phyloP scores from a whole-genome alignment of 2,329 filamentous ascomycete species.

The Domatiomyces catenatus region DNA sequence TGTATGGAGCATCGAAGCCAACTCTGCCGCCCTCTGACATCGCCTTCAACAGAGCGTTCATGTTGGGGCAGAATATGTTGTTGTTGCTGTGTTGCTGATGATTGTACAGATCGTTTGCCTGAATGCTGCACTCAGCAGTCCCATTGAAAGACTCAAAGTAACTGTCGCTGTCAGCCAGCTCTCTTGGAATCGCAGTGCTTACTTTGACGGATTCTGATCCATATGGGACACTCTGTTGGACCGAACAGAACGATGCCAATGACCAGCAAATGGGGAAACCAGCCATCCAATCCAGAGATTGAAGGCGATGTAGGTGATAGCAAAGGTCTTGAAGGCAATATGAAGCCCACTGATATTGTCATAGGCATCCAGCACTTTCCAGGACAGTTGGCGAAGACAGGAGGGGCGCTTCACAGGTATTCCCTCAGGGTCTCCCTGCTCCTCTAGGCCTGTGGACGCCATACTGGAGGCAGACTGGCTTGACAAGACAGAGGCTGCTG shows the following conservation, averaged over 20 bases:
- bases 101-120: slow-evolving; percentile 22
- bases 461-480: background rate
- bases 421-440: background rate
- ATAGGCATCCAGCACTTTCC: slow-evolving; percentile 2
- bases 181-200: background rate
- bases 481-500: background rate
- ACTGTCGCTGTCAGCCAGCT: slow-evolving; percentile 13
- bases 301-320: slow-evolving; percentile 5
- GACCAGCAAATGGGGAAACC: slow-evolving; percentile 7
- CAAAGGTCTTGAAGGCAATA: slow-evolving; percentile 6
- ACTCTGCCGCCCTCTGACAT: slow-evolving; percentile 28
- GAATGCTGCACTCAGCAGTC: slow-evolving; percentile 24
- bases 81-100: slow-evolving; percentile 14
- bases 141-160: slow-evolving; percentile 24
- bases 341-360: slow-evolving; percentile 6
- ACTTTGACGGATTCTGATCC: slow-evolving; percentile 6
- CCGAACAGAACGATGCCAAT: slow-evolving; percentile 2
- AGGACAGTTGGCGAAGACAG: background rate
- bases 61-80: slow-evolving; percentile 21
- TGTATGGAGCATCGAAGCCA: slow-evolving; percentile 28
- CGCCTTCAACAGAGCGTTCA: slow-evolving; percentile 24
- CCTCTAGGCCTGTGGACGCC: background rate
- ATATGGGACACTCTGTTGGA: slow-evolving; percentile 5
- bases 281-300: slow-evolving; percentile 6
- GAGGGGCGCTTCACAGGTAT: background rate